Percentiles rank a stretch among this genome's conserved stretches.
These are phyloP conservation scores for Zasmidium citrigriseum DNA, from an alignment of 2,329 filamentous ascomycete species.

Conservation along the genomic window DNA sequence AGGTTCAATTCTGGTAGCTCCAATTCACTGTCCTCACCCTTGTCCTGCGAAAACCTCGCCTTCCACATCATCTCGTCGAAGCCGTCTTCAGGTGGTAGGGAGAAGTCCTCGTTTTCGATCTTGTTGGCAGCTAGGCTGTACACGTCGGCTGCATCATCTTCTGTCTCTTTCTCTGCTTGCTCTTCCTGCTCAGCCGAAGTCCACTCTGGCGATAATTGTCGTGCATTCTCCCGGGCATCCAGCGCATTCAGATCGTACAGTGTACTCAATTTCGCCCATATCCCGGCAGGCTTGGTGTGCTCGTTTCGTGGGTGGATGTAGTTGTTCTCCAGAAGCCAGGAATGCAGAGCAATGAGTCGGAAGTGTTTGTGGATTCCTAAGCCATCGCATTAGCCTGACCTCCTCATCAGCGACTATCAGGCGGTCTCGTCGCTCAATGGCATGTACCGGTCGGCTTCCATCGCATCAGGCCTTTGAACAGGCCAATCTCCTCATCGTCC, in stretches of 20 bases:
- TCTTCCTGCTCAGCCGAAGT: constrained; percentile 32
- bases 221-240: constrained; percentile 74
- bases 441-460: constrained; percentile 88
- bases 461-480: constrained; percentile 88
- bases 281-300: constrained; percentile 86
- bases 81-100: constrained; percentile 40
- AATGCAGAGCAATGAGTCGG: constrained; percentile 75
- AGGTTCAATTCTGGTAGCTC: constrained; percentile 35
- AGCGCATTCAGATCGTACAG: constrained; percentile 85
- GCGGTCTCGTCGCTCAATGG: neutral
- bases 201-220: constrained; percentile 46
- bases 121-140: constrained; percentile 39
- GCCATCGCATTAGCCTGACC: constrained; percentile 5
- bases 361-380: constrained; percentile 94
- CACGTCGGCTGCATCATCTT: constrained; percentile 40
- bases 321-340: constrained; percentile 34
- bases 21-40: constrained; percentile 27
- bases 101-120: constrained; percentile 43
- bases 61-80: constrained; percentile 48
- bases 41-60: constrained; percentile 31
- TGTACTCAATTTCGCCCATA: constrained; percentile 83
- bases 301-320: constrained; percentile 35
- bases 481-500: constrained; percentile 87
- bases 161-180: constrained; percentile 42
- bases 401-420: constrained; percentile 9